Evolutionary conservation across 2,329 filamentous ascomycete species (phyloP).

Genomic region (Xylaria sp.): DNA sequence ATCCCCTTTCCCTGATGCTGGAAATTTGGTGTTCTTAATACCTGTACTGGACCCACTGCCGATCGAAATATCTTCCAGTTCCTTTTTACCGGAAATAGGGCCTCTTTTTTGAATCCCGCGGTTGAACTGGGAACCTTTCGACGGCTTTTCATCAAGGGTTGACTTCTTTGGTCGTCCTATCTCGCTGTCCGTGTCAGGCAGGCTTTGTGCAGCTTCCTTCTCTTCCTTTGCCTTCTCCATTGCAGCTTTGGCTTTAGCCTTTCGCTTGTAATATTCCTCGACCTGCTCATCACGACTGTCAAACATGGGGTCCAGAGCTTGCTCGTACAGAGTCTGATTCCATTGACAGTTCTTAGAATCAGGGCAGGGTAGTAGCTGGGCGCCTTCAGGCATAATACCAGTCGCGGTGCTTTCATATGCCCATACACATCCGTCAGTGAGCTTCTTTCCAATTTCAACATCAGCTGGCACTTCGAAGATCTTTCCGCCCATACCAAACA

Average conservation of each 20-base stretch:
- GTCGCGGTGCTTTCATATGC: constrained; percentile 69
- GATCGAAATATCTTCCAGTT: constrained; percentile 5
- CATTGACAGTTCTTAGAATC: constrained; percentile 62
- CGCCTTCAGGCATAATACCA: constrained; percentile 74
- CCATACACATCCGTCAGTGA: constrained; percentile 78
- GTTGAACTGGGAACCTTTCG: constrained; percentile 16
- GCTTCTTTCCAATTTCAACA: constrained; percentile 70
- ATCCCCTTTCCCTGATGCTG: constrained; percentile 1
- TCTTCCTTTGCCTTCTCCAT: constrained; percentile 38
- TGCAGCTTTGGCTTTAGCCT: constrained; percentile 52
- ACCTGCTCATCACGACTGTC: constrained; percentile 54
- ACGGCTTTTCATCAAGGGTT: constrained; percentile 24
- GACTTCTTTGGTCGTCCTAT: constrained; percentile 19
- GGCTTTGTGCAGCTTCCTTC: constrained; percentile 25
- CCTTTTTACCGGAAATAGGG: constrained; percentile 30
- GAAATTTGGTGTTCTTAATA: constrained; percentile 16
- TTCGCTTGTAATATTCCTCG: constrained; percentile 47
- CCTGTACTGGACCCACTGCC: constrained; percentile 4
- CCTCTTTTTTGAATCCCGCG: constrained; percentile 41
- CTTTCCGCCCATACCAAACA: constrained; percentile 74
- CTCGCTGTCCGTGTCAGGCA: constrained; percentile 8
- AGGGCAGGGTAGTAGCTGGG: constrained; percentile 62
- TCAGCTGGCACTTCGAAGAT: constrained; percentile 69
- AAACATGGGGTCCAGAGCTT: constrained; percentile 59
- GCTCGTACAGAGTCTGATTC: constrained; percentile 63